Evolutionary conservation across 768 basidiomycete genomes (phyloP).

Genomic region (Mycena latifolia): DNA sequence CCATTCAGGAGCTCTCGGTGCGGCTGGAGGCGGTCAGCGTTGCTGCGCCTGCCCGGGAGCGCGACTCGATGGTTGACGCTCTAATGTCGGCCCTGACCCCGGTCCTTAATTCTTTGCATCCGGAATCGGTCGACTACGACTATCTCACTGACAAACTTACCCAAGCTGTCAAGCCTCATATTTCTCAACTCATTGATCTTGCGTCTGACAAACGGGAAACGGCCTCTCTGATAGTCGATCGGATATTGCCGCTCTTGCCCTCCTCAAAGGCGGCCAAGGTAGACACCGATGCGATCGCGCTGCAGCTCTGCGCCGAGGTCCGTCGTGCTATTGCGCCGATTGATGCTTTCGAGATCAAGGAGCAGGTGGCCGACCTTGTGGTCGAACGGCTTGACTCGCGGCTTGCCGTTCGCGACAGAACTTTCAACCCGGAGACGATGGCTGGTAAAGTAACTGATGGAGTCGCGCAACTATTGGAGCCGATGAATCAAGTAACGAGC

Average conservation of each 20-base stretch:
- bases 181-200: constrained; percentile 89
- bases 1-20: constrained; percentile 67
- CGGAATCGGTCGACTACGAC: constrained; percentile 84
- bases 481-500: constrained; percentile 51
- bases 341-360: constrained; percentile 89
- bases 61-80: constrained; percentile 72
- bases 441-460: constrained; percentile 67
- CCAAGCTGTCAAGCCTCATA: constrained; percentile 91
- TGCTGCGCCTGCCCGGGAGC: constrained; percentile 63
- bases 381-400: constrained; percentile 88
- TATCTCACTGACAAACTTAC: constrained; percentile 78
- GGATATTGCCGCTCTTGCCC: constrained; percentile 76
- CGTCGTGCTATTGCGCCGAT: constrained; percentile 79
- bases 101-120: constrained; percentile 67
- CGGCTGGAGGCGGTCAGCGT: constrained; percentile 66
- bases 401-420: constrained; percentile 81
- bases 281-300: constrained; percentile 68
- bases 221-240: constrained; percentile 82
- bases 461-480: constrained; percentile 58
- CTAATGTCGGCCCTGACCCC: constrained; percentile 71
- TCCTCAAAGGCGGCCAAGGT: constrained; percentile 50
- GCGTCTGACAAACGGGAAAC: constrained; percentile 92
- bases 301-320: constrained; percentile 76
- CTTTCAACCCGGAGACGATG: constrained; percentile 72
- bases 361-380: constrained; percentile 89